Base-by-base conservation (phyloP, 2,329 filamentous ascomycete genomes). In the Venturia effusa region DNA sequence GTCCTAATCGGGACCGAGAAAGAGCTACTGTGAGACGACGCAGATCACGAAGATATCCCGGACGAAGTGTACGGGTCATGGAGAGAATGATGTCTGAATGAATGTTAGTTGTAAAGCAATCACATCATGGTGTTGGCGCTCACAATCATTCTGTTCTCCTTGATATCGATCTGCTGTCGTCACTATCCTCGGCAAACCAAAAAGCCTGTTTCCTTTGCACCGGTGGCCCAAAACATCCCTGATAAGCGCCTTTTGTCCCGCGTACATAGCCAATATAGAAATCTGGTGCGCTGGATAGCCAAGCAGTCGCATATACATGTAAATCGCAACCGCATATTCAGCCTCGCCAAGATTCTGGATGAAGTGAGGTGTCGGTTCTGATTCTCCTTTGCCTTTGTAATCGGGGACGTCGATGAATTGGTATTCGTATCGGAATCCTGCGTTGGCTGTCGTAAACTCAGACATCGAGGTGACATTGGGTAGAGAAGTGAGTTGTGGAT, bases 151-250 rank as follows among this genome's bases (percentile, higher is more conserved):
- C 77, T 99, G 94, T 80, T 99, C 94, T 74, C 94, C 95, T 78
- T 99, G 94, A 72, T 97, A 99, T 75, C 96, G 97, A 78, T 99
- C 94, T 67, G 99, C 93, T 5, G 95, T 99, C 3, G 90, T 92
- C 34, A 99, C 90, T 62, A 89, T 88, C 75, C 88, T 89, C 22
- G 94, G 94, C 74, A 96, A 78, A 10, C 93, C 92, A 76, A 99
- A 99, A 24, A 97, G 79, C 1, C 86, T 79, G 70, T 92, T 95
- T 69, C 84, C 88, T 43, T 86, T 88, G 75, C 94, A 99, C 65
- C 94, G 84, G 72, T 95, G 90, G 17, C 78, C 79, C 61, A 99
- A 77, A 3, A 99, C 91, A 74, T 99, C 93, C 69, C 84, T 87
- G 66, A 99, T 90, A 69, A 99, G 79, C 39, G 92, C 91, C 65